A percentile compares a stretch with the other conserved stretches of the same genome.
These are phyloP conservation scores for Ilyonectria robusta DNA, from an alignment of 2,329 filamentous ascomycete species.

Conservation along the genomic window DNA sequence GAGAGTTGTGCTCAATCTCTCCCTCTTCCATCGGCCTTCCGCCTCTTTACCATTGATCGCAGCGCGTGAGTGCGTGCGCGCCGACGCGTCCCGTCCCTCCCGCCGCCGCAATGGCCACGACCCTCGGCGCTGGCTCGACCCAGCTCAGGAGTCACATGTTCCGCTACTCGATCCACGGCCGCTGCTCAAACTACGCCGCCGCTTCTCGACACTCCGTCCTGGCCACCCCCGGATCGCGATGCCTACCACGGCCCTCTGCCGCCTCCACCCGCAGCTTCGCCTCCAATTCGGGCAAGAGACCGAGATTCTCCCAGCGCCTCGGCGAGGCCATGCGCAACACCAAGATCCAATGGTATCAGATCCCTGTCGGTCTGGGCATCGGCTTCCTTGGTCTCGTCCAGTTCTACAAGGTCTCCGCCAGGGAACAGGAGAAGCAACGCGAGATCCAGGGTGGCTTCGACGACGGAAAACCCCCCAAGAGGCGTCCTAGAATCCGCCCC, in stretches of 20 bases:
- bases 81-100: slow-evolving; percentile 1
- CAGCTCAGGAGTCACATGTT: slow-evolving; percentile 52
- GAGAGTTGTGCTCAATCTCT: slow-evolving; percentile 1
- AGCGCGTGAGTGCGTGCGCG: slow-evolving; percentile 15
- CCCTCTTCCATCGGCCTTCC: slow-evolving; percentile 6
- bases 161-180: slow-evolving; percentile 48
- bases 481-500: slow-evolving; percentile 76
- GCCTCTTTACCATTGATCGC: slow-evolving; percentile 23
- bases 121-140: slow-evolving; percentile 53
- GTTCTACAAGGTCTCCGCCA: slow-evolving; percentile 79
- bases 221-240: slow-evolving; percentile 44
- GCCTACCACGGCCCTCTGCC: slow-evolving; percentile 42
- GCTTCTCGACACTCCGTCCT: slow-evolving; percentile 41
- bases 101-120: slow-evolving; percentile 50
- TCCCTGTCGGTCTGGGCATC: slow-evolving; percentile 88
- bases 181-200: slow-evolving; percentile 48
- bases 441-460: slow-evolving; percentile 61
- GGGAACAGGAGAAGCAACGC: slow-evolving; percentile 66
- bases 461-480: slow-evolving; percentile 62
- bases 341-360: slow-evolving; percentile 88
- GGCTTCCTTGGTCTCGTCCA: slow-evolving; percentile 87
- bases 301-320: slow-evolving; percentile 66
- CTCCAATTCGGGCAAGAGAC: slow-evolving; percentile 59
- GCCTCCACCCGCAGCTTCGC: slow-evolving; percentile 50
- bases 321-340: slow-evolving; percentile 65